These are phyloP conservation scores for Leucosporidium yakuticum DNA, from an alignment of 768 basidiomycete species.

Conservation along the genomic window DNA sequence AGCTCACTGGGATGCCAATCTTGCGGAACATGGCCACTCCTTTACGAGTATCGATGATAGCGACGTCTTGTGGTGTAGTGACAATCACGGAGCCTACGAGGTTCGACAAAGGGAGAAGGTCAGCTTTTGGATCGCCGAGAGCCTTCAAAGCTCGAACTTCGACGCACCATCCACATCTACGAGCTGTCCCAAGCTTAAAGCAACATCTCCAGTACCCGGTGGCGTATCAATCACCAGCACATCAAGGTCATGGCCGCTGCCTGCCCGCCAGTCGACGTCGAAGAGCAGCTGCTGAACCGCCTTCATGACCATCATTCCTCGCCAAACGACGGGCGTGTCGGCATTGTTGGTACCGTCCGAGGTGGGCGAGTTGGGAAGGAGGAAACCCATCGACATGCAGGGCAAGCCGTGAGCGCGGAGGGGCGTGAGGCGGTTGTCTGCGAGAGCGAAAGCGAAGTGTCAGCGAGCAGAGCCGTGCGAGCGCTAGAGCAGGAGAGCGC, in stretches of 20 bases:
- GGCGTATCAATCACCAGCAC: slow-evolving; percentile 91
- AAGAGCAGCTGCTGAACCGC: slow-evolving; percentile 93
- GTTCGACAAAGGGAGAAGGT: background rate
- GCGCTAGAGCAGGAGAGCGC: slow-evolving; percentile 34
- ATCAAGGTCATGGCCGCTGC: slow-evolving; percentile 55
- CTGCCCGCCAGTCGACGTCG: slow-evolving; percentile 78
- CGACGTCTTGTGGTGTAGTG: slow-evolving; percentile 92
- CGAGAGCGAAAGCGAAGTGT: background rate
- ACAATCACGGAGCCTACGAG: slow-evolving; percentile 77
- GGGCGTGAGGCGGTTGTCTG: slow-evolving; percentile 73
- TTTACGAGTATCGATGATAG: slow-evolving; percentile 82
- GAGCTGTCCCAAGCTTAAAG: slow-evolving; percentile 81
- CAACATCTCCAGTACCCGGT: slow-evolving; percentile 94
- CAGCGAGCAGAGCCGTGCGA: too few species aligned
- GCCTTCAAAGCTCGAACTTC: too few species aligned
- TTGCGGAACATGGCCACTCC: slow-evolving; percentile 90
- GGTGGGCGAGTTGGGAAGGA: slow-evolving; percentile 54
- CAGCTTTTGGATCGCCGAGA: background rate
- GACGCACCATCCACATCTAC: slow-evolving; percentile 72
- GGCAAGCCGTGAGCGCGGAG: slow-evolving; percentile 80
- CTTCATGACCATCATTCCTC: slow-evolving; percentile 97
- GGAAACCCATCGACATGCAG: slow-evolving; percentile 96
- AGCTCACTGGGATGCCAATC: slow-evolving; percentile 71
- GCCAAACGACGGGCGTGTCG: slow-evolving; percentile 85
- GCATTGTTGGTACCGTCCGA: slow-evolving; percentile 39